Evolutionary conservation across 164 flowering plant genomes (phyloP), one percentile per base, ranked within the genome.

Genomic region (Vitis rotundifolia): DNA sequence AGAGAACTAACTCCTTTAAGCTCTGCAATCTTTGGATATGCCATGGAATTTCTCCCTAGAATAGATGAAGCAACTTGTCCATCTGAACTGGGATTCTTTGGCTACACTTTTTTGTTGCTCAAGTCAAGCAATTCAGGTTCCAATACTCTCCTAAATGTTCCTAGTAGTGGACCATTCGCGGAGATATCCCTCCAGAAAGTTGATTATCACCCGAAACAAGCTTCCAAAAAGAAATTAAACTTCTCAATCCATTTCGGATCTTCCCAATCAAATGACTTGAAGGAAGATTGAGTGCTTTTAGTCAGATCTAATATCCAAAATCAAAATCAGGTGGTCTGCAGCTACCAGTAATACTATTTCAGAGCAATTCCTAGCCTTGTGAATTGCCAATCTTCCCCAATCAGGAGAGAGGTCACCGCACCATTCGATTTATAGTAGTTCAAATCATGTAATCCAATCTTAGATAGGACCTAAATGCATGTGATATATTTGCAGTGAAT

Each of bases 141-240:
- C n/a, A n/a, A n/a, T n/a, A n/a, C 64, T 11, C 49, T 10, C 55
- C 68, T 3, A 71, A 37, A 14, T 53, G 15, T 9, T 16, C 11
- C 26, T 9, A 71, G 75, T 8, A 71, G 66, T 5, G 64, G 10
- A 0, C 78, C 75, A 28, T 0, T 13, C 0, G 68, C 8, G 28
- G 3, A 9, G 80, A 82, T 11, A 82, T 60, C 4, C 11, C 9
- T 8, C 73, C 73, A 11, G 69, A 63, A 9, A 74, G 69, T 2
- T 59, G 22, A 64, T 73, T 73, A 13, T 47, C 53, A 11, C 67
- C 57, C 65, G 59, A 58, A 9, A 22, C 37, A 11, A 74, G 64
- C 4, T 15, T 47, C 13, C 49, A 58, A 52, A 74, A 16, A 14
- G 63, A 49, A 28, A 44, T 22, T 11, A 69, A 22, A 2, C 22